Conservation (phyloP, 257 asterid species). For the Solanum bulbocastanum region DNA sequence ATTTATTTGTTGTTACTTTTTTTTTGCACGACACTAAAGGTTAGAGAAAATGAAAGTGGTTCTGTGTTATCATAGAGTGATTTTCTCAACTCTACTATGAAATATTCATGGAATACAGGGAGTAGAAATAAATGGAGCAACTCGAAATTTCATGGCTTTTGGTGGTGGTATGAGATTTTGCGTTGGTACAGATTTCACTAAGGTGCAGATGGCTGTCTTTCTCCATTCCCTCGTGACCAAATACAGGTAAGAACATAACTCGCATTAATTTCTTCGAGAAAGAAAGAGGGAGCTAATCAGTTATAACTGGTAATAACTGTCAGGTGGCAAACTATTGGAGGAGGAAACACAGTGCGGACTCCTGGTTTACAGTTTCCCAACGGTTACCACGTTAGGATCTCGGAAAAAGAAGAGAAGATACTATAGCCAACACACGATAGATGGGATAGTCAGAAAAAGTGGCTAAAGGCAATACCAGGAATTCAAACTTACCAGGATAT, state of each 20-base stretch:
- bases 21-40: not conserved
- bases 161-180: constrained; percentile 96
- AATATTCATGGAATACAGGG: constrained; percentile 35
- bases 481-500: not conserved
- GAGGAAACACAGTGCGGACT: constrained; percentile 69
- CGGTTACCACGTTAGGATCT: constrained; percentile 49
- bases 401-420: constrained; percentile 21
- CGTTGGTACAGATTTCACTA: constrained; percentile 85
- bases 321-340: constrained; percentile 59
- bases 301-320: not conserved
- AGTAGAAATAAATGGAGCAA: constrained; percentile 51
- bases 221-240: constrained; percentile 69
- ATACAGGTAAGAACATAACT: constrained; percentile 52
- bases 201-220: constrained; percentile 82
- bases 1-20: not conserved
- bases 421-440: not conserved
- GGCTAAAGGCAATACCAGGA: not conserved
- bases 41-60: not conserved
- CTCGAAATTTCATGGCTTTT: constrained; percentile 93
- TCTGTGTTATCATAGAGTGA: not conserved
- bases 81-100: not conserved
- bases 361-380: constrained; percentile 90
- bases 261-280: not conserved
- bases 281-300: constrained; percentile 8
- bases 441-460: not conserved